Percentiles rank a stretch among this genome's conserved stretches.
These are phyloP conservation scores for Leccinum subgranulosum DNA, from an alignment of 768 basidiomycete species.

Conservation along the genomic window DNA sequence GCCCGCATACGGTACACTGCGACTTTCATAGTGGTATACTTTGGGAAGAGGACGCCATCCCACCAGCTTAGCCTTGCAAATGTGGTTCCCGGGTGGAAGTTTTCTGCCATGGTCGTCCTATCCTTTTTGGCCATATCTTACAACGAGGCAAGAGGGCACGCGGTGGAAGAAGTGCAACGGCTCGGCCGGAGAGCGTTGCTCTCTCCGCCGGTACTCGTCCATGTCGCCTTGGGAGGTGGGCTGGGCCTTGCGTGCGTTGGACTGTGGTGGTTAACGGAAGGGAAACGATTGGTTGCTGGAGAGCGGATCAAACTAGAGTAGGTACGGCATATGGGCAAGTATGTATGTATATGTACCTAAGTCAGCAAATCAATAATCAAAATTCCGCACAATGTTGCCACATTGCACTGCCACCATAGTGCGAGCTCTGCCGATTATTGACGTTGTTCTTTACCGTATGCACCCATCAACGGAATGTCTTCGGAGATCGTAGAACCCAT, in stretches of 20 bases:
- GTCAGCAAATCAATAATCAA: too few species aligned
- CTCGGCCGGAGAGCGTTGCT: conserved; percentile 21
- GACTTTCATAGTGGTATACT: conserved; percentile 49
- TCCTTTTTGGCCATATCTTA: conserved; percentile 23
- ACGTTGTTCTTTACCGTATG: neutral
- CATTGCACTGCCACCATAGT: conserved; percentile 13
- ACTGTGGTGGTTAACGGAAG: conserved; percentile 31
- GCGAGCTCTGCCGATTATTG: too few species aligned
- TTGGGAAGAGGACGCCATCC: conserved; percentile 25
- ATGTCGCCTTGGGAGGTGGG: conserved; percentile 25
- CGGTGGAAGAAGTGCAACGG: conserved; percentile 10
- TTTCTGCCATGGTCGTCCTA: conserved; percentile 18
- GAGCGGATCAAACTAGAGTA: conserved; percentile 22
- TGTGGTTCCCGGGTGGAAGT: conserved; percentile 27
- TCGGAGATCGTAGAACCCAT: conserved; percentile 28
- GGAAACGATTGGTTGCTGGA: conserved; percentile 20
- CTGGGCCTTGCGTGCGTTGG: conserved; percentile 26
- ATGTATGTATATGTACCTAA: neutral
- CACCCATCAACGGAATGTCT: conserved; percentile 22
- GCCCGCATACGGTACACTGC: conserved; percentile 62
- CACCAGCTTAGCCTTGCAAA: conserved; percentile 12
- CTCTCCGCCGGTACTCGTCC: conserved; percentile 17
- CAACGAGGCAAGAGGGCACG: conserved; percentile 15
- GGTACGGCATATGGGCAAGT: neutral
- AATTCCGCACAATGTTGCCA: neutral